Evolutionary conservation across 306 rosid species (phyloP).

Genomic region (Coriaria nepalensis): DNA sequence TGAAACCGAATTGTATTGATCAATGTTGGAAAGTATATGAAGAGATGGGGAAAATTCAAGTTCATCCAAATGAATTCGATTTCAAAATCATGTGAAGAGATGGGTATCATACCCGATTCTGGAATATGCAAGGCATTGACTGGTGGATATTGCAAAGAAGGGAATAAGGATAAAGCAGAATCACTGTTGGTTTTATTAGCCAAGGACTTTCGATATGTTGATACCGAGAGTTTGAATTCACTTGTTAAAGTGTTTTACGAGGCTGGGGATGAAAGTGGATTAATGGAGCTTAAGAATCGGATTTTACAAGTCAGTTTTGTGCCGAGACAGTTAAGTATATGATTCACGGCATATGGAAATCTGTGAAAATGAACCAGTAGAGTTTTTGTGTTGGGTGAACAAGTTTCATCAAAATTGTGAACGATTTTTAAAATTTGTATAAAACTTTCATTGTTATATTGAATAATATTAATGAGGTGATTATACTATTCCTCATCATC

Average conservation of each 20-base stretch:
- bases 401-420: neutral
- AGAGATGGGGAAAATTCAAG: slow-evolving; percentile 73
- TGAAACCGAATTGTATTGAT: slow-evolving; percentile 29
- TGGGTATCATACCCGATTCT: slow-evolving; percentile 42
- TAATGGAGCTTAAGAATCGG: slow-evolving; percentile 63
- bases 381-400: neutral
- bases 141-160: slow-evolving; percentile 52
- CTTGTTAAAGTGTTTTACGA: slow-evolving; percentile 36
- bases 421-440: too few species aligned
- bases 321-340: slow-evolving; percentile 58
- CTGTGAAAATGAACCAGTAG: slow-evolving; percentile 12
- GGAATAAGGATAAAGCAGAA: slow-evolving; percentile 43
- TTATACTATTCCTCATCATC: too few species aligned
- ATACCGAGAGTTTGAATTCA: slow-evolving; percentile 61
- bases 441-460: too few species aligned
- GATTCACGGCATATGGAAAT: slow-evolving; percentile 51
- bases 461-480: too few species aligned
- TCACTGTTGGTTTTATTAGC: slow-evolving; percentile 45
- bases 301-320: slow-evolving; percentile 53
- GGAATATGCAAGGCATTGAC: slow-evolving; percentile 40
- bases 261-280: slow-evolving; percentile 38
- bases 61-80: slow-evolving; percentile 60
- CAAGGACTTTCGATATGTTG: slow-evolving; percentile 39
- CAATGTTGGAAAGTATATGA: slow-evolving; percentile 77
- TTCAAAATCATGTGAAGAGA: slow-evolving; percentile 86